Base-by-base conservation (phyloP, 371 early-diverging fungal genomes). In the Apophysomyces variabilis region DNA sequence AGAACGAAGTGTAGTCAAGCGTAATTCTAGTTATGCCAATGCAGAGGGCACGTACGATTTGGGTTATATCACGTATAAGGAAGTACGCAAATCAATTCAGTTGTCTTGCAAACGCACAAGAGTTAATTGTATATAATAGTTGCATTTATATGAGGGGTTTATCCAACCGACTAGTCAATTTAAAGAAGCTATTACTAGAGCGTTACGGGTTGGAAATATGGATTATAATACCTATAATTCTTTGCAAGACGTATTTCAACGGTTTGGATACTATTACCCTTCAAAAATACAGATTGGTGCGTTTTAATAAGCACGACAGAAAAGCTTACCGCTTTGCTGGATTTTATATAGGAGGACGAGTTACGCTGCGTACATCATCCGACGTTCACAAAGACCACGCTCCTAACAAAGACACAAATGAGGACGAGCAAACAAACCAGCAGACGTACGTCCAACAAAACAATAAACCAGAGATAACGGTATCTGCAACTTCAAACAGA, bases 261-360 rank as follows among this genome's bases (percentile, higher is more conserved):
- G 21, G 21, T 50, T 50, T 50, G 50, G 50, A 7, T 50, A 50
- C 21, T 50, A 50, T 21, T 50, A 50, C 21, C 50, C 50, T 18
- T 50, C 50, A n/a, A 50, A 26, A n/a, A 50, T 50, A 21, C 50
- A 8, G 6, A 18, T 50, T 50, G 50, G 50, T 50, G 21, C 21
- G 21, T 18, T 46, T 6, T 6, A 1, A 46, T 46, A 13, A 16
- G 3, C 12, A 2, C 46, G n/a, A 46, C 6, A n/a, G 6, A n/a
- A 7, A 14, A 14, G 8, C 21, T 21, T 21, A 21, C 21, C 21
- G 21, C 21, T 6, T 46, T 6, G n/a, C 4, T n/a, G 13, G 6
- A 16, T 16, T 14, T 46, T 21, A 21, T 46, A 14, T 46, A 46
- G 50, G 50, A 50, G 50, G 50, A 18, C 50, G 50, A 18, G 21